phyloP scores from a whole-genome alignment of 2,329 filamentous ascomycete genomes.

The Colletotrichum scovillei region DNA sequence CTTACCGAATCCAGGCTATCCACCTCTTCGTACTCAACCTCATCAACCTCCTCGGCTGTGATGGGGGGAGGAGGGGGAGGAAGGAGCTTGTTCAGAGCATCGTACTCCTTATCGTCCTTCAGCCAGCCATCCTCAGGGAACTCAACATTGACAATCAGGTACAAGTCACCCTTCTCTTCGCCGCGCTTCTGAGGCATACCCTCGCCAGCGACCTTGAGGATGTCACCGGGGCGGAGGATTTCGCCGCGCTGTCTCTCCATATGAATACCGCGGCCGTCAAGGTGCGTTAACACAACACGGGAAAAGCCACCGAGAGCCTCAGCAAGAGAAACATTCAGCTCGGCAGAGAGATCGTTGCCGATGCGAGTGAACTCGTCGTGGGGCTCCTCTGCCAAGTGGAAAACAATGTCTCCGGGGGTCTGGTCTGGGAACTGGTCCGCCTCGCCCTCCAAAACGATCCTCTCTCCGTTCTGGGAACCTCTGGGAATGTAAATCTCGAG shows the following conservation, averaged over 20 bases:
- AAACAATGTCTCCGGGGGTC: constrained; percentile 92
- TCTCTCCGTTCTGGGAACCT: constrained; percentile 87
- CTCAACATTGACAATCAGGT: constrained; percentile 84
- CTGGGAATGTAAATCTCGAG: constrained; percentile 96
- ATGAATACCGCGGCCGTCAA: constrained; percentile 91
- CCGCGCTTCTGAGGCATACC: constrained; percentile 94
- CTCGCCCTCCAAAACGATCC: constrained; percentile 90
- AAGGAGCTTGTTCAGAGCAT: constrained; percentile 79
- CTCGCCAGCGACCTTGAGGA: constrained; percentile 87
- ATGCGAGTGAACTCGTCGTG: constrained; percentile 87
- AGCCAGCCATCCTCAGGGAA: constrained; percentile 93
- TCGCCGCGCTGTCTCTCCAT: constrained; percentile 84
- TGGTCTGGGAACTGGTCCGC: constrained; percentile 93
- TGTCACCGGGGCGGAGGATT: constrained; percentile 83
- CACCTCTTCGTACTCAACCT: constrained; percentile 87
- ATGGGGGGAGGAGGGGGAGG: constrained; percentile 73
- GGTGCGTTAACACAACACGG: constrained; percentile 88
- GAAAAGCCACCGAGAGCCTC: constrained; percentile 92
- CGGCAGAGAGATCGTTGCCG: constrained; percentile 85
- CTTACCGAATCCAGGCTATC: constrained; percentile 83
- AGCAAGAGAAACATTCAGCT: constrained; percentile 81
- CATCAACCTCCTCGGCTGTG: constrained; percentile 80
- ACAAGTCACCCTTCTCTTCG: constrained; percentile 87
- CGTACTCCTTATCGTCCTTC: constrained; percentile 75
- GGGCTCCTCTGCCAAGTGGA: constrained; percentile 83